Percentiles rank a stretch among this genome's conserved stretches.
Conservation (phyloP, 1,284 basidiomycete species). For the Malassezia japonica region DNA sequence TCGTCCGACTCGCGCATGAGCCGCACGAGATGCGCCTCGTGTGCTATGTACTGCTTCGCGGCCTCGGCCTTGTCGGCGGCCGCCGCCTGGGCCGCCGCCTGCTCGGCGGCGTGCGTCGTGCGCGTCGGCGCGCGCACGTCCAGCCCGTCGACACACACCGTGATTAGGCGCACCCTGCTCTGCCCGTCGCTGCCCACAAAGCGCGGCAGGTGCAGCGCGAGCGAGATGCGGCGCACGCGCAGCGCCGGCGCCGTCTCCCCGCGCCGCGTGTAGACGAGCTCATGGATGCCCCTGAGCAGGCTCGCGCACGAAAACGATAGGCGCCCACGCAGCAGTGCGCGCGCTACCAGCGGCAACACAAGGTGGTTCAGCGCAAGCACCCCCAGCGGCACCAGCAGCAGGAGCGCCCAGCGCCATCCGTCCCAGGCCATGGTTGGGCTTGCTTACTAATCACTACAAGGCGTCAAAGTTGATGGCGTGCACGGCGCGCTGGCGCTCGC, state of each 20-base stretch:
- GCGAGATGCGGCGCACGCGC: not conserved
- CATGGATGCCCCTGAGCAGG: slow-evolving; percentile 7
- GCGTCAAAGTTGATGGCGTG: slow-evolving; percentile 97
- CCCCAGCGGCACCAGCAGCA: not conserved
- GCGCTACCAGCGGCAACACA: not conserved
- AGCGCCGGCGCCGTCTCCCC: not conserved
- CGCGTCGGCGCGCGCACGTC: not conserved
- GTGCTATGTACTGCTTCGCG: not conserved
- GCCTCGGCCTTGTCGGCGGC: not conserved
- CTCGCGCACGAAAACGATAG: not conserved
- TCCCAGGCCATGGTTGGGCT: not conserved
- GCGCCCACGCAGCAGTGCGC: slow-evolving; percentile 4
- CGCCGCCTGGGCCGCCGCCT: not conserved
- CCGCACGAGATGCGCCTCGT: not conserved
- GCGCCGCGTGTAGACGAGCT: slow-evolving; percentile 2
- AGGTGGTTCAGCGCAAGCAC: slow-evolving; percentile 10
- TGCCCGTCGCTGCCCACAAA: not conserved
- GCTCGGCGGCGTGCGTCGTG: not conserved
- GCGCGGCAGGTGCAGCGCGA: slow-evolving; percentile 3
- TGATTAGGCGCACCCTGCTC: not conserved
- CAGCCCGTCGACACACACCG: slow-evolving; percentile 4
- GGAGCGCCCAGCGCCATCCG: not conserved
- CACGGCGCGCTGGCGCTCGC: slow-evolving; percentile 71
- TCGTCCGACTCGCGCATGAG: not conserved
- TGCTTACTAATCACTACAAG: slow-evolving; percentile 52